These are phyloP conservation scores for Peronospora farinosa DNA, from an alignment of 352 stramenopile genomes.

Conservation along the genomic window DNA sequence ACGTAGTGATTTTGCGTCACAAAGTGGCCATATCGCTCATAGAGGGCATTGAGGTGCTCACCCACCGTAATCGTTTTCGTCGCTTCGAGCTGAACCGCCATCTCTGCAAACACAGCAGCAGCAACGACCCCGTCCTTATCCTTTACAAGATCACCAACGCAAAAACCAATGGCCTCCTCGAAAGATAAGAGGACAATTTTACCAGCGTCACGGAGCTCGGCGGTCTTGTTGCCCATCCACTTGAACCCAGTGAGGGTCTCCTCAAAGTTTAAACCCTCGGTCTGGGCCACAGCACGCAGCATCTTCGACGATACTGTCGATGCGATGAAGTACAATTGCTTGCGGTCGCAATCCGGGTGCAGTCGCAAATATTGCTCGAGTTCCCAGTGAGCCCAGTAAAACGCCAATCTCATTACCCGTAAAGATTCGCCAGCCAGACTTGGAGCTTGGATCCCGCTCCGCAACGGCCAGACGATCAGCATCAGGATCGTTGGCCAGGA, in stretches of 20 bases:
- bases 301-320: constrained; percentile 97
- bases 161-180: constrained; percentile 99
- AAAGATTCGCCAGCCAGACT: constrained; percentile 92
- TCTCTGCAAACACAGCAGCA: constrained; percentile 87
- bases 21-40: constrained; percentile 95
- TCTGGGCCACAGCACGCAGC: constrained; percentile 86
- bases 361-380: constrained; percentile 58
- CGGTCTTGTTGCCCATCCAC: constrained; percentile 94
- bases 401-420: constrained; percentile 97
- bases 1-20: constrained; percentile 97
- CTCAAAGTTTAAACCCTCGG: constrained; percentile 93
- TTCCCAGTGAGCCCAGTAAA: constrained; percentile 92
- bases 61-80: constrained; percentile 48
- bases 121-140: constrained; percentile 98
- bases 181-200: constrained; percentile 95
- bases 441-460: constrained; percentile 65
- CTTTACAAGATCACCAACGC: constrained; percentile 92
- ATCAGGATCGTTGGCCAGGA: constrained; percentile 98
- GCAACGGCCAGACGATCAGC: constrained; percentile 95
- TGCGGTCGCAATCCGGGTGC: constrained; percentile 49
- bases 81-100: constrained; percentile 66
- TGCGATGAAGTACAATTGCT: constrained; percentile 87
- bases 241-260: constrained; percentile 99
- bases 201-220: constrained; percentile 69
- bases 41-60: constrained; percentile 82